These are phyloP conservation scores for Meira nashicola DNA, from an alignment of 1,284 basidiomycete species.

Conservation along the genomic window DNA sequence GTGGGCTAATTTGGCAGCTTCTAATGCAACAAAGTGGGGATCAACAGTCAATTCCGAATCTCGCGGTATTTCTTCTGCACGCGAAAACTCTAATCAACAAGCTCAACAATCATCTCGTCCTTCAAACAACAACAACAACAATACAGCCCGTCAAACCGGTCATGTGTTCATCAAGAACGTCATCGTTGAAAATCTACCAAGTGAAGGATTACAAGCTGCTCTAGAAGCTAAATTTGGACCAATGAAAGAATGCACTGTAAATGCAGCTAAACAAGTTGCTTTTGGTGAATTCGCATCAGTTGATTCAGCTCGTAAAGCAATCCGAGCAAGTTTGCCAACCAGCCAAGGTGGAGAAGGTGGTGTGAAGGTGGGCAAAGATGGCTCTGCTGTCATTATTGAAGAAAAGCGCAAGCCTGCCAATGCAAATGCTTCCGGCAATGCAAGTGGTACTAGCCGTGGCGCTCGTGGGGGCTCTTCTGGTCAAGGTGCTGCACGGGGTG, in stretches of 20 bases:
- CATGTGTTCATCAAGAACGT: slow-evolving; percentile 59
- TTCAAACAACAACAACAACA: slow-evolving; percentile 3
- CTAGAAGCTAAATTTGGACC: slow-evolving; percentile 73
- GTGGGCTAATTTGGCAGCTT: slow-evolving; percentile 50
- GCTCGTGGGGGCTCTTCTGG: slow-evolving; percentile 12
- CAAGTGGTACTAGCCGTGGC: slow-evolving; percentile 24
- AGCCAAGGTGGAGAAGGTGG: slow-evolving; percentile 78
- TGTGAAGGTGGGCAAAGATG: slow-evolving; percentile 64
- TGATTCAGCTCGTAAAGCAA: slow-evolving; percentile 78
- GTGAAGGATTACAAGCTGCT: slow-evolving; percentile 57
- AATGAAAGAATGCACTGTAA: slow-evolving; percentile 81
- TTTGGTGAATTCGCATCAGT: slow-evolving; percentile 82
- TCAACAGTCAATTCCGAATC: slow-evolving; percentile 39
- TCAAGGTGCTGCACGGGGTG: neutral
- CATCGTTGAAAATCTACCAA: slow-evolving; percentile 62
- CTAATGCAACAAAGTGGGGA: slow-evolving; percentile 45
- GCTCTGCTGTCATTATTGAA: slow-evolving; percentile 70
- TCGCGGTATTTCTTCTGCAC: slow-evolving; percentile 51
- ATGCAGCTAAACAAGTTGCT: slow-evolving; percentile 81
- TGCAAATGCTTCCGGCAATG: slow-evolving; percentile 52
- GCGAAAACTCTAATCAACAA: slow-evolving; percentile 39
- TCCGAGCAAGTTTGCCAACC: slow-evolving; percentile 65
- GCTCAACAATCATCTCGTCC: slow-evolving; percentile 12
- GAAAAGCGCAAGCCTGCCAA: slow-evolving; percentile 70
- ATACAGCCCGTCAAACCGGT: neutral